These are phyloP conservation scores for Chaetomium tenue DNA, from an alignment of 495 filamentous ascomycete genomes.

Conservation along the genomic window DNA sequence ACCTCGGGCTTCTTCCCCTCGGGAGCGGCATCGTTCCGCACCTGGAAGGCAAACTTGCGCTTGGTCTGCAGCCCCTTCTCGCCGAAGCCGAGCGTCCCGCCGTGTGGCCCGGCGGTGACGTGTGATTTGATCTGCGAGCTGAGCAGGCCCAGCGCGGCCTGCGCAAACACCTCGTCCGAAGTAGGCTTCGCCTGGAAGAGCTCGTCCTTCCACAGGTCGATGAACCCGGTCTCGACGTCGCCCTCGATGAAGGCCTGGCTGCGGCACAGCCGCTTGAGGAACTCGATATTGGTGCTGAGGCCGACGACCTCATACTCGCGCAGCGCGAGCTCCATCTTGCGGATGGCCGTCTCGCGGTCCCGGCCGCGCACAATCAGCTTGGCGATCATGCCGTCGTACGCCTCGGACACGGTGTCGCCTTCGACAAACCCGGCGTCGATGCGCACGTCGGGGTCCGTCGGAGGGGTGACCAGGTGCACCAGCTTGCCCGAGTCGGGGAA, in stretches of 20 bases:
- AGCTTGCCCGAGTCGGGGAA: constrained; percentile 91
- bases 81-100: constrained; percentile 56
- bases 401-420: constrained; percentile 89
- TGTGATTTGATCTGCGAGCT: constrained; percentile 30
- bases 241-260: constrained; percentile 81
- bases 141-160: constrained; percentile 76
- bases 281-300: constrained; percentile 93
- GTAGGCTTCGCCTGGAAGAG: constrained; percentile 59
- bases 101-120: constrained; percentile 41
- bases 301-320: constrained; percentile 92
- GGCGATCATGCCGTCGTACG: constrained; percentile 98
- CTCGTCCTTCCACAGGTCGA: constrained; percentile 77
- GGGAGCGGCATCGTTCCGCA: constrained; percentile 43
- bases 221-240: constrained; percentile 94
- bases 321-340: constrained; percentile 76
- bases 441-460: constrained; percentile 65
- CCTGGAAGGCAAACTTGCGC: constrained; percentile 57
- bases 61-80: constrained; percentile 36
- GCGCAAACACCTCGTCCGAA: constrained; percentile 68
- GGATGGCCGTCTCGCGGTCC: constrained; percentile 74
- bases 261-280: constrained; percentile 79
- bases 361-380: constrained; percentile 91
- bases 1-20: constrained; percentile 44
- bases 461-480: constrained; percentile 74
- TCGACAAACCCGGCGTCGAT: constrained; percentile 91